phyloP scores from a whole-genome alignment of 2,329 filamentous ascomycete genomes.

The Aspergillus uvarum region DNA sequence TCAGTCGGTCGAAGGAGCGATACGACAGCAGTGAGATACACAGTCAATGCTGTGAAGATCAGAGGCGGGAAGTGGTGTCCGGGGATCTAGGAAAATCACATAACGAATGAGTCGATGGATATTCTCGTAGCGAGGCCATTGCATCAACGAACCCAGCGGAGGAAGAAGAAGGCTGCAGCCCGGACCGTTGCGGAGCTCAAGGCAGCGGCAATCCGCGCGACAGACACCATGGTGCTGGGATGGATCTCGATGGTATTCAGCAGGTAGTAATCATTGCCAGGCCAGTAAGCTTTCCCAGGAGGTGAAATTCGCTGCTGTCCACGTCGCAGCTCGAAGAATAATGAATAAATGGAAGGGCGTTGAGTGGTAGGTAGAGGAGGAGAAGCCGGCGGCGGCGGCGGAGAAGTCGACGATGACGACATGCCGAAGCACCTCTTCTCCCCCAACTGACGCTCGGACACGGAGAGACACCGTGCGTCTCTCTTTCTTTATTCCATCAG shows the following conservation, averaged over 20 bases:
- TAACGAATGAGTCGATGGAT: neutral
- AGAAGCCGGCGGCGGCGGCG: neutral
- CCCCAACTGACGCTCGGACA: too few relatives aligned
- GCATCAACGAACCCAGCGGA: slow-evolving; percentile 43
- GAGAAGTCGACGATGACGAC: slow-evolving; percentile 3
- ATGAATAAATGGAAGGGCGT: too few relatives aligned
- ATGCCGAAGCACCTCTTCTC: neutral
- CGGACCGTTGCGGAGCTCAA: slow-evolving; percentile 40
- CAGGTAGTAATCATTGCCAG: neutral
- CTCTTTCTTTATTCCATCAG: too few relatives aligned
- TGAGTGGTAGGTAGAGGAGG: neutral
- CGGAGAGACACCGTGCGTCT: too few relatives aligned
- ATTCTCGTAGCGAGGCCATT: neutral
- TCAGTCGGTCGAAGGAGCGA: slow-evolving; percentile 19
- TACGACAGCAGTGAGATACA: slow-evolving; percentile 47
- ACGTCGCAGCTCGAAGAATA: too few relatives aligned
- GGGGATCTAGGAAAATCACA: slow-evolving; percentile 34
- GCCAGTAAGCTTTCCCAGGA: slow-evolving; percentile 4
- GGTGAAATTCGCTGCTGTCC: neutral
- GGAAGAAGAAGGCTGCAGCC: slow-evolving; percentile 40
- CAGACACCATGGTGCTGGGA: slow-evolving; percentile 30
- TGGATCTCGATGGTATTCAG: neutral
- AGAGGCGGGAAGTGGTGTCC: slow-evolving; percentile 37
- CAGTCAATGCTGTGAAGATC: slow-evolving; percentile 42
- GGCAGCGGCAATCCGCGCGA: slow-evolving; percentile 33